These are phyloP conservation scores for Botrytis byssoidea DNA, from an alignment of 2,329 filamentous ascomycete genomes.

Conservation along the genomic window DNA sequence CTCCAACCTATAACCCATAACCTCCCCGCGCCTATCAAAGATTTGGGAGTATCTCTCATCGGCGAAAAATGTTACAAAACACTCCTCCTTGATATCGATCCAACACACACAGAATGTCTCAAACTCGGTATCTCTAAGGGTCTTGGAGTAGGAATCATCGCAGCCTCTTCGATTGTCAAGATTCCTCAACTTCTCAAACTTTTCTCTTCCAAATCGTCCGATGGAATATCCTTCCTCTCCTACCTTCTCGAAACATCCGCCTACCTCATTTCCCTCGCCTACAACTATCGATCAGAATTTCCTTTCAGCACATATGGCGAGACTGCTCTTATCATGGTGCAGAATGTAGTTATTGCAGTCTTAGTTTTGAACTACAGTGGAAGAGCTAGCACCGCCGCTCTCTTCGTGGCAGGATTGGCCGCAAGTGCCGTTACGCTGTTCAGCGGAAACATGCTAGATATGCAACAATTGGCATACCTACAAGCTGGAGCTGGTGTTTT, in stretches of 20 bases:
- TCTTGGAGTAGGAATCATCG: slow-evolving; percentile 90
- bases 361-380: slow-evolving; percentile 83
- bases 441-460: slow-evolving; percentile 62
- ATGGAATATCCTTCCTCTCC: slow-evolving; percentile 82
- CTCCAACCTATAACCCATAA: slow-evolving; percentile 69
- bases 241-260: slow-evolving; percentile 89
- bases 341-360: slow-evolving; percentile 87
- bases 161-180: slow-evolving; percentile 87
- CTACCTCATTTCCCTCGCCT: slow-evolving; percentile 86
- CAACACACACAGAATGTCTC: slow-evolving; percentile 73
- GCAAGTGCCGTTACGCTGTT: slow-evolving; percentile 70
- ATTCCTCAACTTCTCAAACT: slow-evolving; percentile 96
- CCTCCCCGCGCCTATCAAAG: slow-evolving; percentile 71
- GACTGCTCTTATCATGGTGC: slow-evolving; percentile 84
- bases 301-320: slow-evolving; percentile 98
- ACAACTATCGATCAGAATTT: slow-evolving; percentile 87
- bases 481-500: slow-evolving; percentile 83
- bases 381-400: slow-evolving; percentile 63
- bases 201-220: slow-evolving; percentile 72
- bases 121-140: slow-evolving; percentile 90
- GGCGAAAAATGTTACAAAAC: slow-evolving; percentile 81
- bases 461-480: slow-evolving; percentile 52
- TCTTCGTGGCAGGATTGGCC: slow-evolving; percentile 76
- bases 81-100: slow-evolving; percentile 81
- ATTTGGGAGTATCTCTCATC: slow-evolving; percentile 75